phyloP scores from a whole-genome alignment of 108 stramenopile species.

The Chaetoceros muelleri region DNA sequence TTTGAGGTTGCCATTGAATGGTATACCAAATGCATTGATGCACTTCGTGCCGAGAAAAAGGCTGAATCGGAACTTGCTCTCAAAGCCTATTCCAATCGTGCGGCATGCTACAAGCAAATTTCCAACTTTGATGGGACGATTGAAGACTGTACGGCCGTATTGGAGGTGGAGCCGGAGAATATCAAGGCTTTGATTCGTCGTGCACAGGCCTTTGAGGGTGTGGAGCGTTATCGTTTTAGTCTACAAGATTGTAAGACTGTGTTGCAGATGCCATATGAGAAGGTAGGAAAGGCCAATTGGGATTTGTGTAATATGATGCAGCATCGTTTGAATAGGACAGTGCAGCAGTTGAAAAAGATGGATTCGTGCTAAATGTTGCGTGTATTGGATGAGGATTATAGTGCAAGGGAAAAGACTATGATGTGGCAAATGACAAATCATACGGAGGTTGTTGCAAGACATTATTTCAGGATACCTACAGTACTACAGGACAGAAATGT shows the following conservation, averaged over 20 bases:
- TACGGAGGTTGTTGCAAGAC: too few species aligned
- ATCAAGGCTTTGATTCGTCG: slow-evolving; percentile 96
- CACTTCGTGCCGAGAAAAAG: slow-evolving; percentile 53
- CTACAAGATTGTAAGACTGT: slow-evolving; percentile 96
- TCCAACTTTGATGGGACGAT: slow-evolving; percentile 97
- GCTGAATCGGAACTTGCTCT: slow-evolving; percentile 66
- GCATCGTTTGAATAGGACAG: slow-evolving; percentile 92
- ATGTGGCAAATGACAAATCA: too few species aligned
- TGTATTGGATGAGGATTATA: too few species aligned
- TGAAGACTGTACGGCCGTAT: slow-evolving; percentile 89
- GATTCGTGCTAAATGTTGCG: background rate
- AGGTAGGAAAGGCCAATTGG: slow-evolving; percentile 90
- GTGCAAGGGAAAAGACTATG: too few species aligned
- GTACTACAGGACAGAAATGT: too few species aligned
- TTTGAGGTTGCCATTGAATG: slow-evolving; percentile 83
- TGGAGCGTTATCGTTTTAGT: slow-evolving; percentile 91
- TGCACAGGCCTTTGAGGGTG: slow-evolving; percentile 98
- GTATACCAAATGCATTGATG: slow-evolving; percentile 93
- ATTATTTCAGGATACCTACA: too few species aligned
- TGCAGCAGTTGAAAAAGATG: slow-evolving; percentile 13
- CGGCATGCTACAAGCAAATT: slow-evolving; percentile 99
- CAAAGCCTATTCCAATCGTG: slow-evolving; percentile 94
- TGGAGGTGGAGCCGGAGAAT: slow-evolving; percentile 93
- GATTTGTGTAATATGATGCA: slow-evolving; percentile 89
- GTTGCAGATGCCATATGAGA: slow-evolving; percentile 72